Base-by-base conservation (phyloP, 371 early-diverging fungal genomes). In the Zopfochytrium polystomum region DNA sequence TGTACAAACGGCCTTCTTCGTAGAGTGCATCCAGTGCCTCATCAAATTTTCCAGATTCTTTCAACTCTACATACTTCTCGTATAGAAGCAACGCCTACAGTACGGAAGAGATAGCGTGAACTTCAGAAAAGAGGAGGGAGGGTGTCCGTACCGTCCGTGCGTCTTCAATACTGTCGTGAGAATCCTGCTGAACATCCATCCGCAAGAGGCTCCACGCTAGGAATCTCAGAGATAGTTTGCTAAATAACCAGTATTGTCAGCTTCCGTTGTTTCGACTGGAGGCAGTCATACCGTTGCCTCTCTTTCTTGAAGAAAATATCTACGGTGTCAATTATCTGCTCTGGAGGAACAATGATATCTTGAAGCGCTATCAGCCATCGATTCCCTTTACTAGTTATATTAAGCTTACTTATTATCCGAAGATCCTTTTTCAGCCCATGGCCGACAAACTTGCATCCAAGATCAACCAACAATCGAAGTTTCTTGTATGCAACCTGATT, bases 401-500 rank as follows among this genome's bases (percentile, higher is more conserved):
- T 26, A 11, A 44, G 56, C 52, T 32, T 61, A 46, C 52, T 64
- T 42, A 63, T 47, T 33, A 60, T 62, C 52, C 97, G 83, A 65
- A 95, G 93, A 71, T 96, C 97, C 56, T 93, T 93, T 45, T 87
- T 86, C 51, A 96, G 72, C 0, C 95, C 95, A 60, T 96, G 97
- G 0, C 97, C 97, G 23, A 96, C 87, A 71, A 96, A 92, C 3
- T 88, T 78, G 67, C 93, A 92, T 4, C 91, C 91, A 50, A 87
- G 65, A 72, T 96, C 95, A 0, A 93, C 87, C 32, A 96, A 74
- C 30, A 88, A 63, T 0, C 95, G 84, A 32, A 96, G 80, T 55
- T 93, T 90, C 66, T 87, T 38, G 18, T 38, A 38, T 38, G 38
- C 38, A n/a, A n/a, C n/a, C n/a, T n/a, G n/a, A n/a, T n/a, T n/a